phyloP scores from a whole-genome alignment of 371 early-diverging fungal genomes.

The Blakeslea trispora region DNA sequence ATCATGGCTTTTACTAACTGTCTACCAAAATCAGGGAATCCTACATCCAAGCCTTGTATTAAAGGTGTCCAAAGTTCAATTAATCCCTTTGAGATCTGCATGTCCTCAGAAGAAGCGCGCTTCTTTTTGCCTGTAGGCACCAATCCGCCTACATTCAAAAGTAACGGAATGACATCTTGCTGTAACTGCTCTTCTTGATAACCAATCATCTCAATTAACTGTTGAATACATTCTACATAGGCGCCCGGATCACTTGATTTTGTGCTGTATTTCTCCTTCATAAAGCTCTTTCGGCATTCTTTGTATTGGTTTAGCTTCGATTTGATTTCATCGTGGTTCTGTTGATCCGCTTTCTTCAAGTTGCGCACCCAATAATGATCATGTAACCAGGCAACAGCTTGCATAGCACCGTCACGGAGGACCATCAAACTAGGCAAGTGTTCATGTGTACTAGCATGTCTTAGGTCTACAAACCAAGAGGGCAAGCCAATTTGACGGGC shows the following conservation, averaged over 20 bases:
- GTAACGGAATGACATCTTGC: conserved; percentile 30
- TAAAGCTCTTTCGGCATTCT: conserved; percentile 33
- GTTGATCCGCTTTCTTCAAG: conserved; percentile 19
- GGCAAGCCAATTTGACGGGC: conserved; percentile 63
- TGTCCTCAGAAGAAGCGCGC: conserved; percentile 32
- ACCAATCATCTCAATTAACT: conserved; percentile 16
- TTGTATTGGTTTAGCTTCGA: conserved; percentile 40
- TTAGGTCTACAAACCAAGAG: conserved; percentile 66
- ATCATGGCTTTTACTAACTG: conserved; percentile 34
- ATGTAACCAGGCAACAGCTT: conserved; percentile 56
- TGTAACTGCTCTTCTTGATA: conserved; percentile 8
- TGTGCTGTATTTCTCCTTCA: conserved; percentile 22
- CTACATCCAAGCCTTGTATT: conserved; percentile 31
- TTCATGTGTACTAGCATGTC: conserved; percentile 71
- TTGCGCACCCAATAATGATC: conserved; percentile 48
- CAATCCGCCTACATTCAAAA: conserved; percentile 47
- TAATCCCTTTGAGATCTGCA: conserved; percentile 37
- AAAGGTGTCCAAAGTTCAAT: conserved; percentile 48
- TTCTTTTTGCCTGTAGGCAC: conserved; percentile 53
- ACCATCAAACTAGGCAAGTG: conserved; percentile 60
- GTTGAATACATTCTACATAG: conserved; percentile 20
- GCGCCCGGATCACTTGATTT: conserved; percentile 8
- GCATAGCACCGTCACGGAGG: conserved; percentile 52
- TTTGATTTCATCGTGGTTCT: conserved; percentile 19
- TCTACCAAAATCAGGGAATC: conserved; percentile 31